These are phyloP conservation scores for Rhynchospora breviuscula DNA, from an alignment of 176 grass and related monocot genomes.

Conservation along the genomic window DNA sequence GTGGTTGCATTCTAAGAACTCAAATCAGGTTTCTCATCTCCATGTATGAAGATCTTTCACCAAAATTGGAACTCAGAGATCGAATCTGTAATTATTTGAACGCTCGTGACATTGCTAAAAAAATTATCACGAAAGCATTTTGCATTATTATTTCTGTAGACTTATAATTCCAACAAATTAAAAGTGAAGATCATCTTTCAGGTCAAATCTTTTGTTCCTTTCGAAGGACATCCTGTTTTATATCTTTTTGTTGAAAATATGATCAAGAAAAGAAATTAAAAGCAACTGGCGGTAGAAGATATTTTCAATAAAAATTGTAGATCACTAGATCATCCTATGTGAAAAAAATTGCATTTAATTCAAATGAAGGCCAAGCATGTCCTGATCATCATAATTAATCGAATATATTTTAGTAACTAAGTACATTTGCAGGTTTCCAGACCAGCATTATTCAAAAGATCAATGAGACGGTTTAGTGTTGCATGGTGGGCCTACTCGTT, in stretches of 20 bases:
- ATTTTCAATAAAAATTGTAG: background rate
- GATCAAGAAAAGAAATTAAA: background rate
- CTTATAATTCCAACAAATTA: background rate
- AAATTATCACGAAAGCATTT: background rate
- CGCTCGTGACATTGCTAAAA: background rate
- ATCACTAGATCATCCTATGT: background rate
- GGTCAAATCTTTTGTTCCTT: background rate
- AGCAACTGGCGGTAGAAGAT: background rate
- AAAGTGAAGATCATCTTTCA: background rate
- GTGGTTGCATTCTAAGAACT: background rate
- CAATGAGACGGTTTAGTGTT: conserved; percentile 3
- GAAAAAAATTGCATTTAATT: background rate
- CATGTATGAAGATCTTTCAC: background rate
- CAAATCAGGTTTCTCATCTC: background rate
- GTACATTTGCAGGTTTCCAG: conserved; percentile 34
- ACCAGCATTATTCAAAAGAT: no score
- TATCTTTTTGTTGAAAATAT: background rate
- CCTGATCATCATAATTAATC: no score
- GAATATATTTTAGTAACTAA: background rate
- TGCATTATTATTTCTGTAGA: background rate
- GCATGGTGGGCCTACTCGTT: conserved; percentile 97
- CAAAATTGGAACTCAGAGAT: background rate
- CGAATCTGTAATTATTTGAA: background rate
- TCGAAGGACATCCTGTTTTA: background rate
- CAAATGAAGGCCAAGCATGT: no score